A percentile compares a stretch with the other conserved stretches of the same genome.
These are phyloP conservation scores for Westerdykella aurantiaca DNA, from an alignment of 2,329 filamentous ascomycete genomes.

Conservation along the genomic window DNA sequence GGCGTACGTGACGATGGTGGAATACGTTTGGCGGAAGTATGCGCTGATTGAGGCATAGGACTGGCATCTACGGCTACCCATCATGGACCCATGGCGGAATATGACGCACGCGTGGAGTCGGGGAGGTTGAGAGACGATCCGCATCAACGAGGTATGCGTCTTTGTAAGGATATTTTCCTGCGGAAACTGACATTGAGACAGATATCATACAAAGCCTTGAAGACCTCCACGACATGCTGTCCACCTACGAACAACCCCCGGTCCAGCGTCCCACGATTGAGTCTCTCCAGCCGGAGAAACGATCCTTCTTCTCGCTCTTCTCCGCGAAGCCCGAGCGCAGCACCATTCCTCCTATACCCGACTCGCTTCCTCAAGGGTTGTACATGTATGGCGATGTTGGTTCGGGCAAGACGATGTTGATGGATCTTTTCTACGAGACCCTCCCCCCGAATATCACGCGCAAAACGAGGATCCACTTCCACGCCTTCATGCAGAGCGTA, in stretches of 20 bases:
- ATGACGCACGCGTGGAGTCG: slow-evolving; percentile 70
- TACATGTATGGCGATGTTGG: slow-evolving; percentile 97
- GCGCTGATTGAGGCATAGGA: not conserved
- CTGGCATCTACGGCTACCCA: slow-evolving; percentile 1
- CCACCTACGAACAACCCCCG: slow-evolving; percentile 64
- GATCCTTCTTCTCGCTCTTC: slow-evolving; percentile 58
- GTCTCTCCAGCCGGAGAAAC: slow-evolving; percentile 53
- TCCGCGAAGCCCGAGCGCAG: slow-evolving; percentile 42
- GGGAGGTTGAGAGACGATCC: slow-evolving; percentile 78
- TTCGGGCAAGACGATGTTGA: slow-evolving; percentile 98
- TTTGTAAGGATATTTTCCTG: not conserved
- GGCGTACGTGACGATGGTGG: slow-evolving; percentile 17
- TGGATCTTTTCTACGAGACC: slow-evolving; percentile 97
- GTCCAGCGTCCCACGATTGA: slow-evolving; percentile 75
- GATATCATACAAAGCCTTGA: slow-evolving; percentile 86
- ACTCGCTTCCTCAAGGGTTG: slow-evolving; percentile 75
- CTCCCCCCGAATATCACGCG: slow-evolving; percentile 70
- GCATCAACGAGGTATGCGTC: slow-evolving; percentile 71
- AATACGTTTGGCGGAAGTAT: not conserved
- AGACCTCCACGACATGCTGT: slow-evolving; percentile 77
- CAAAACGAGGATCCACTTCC: slow-evolving; percentile 94
- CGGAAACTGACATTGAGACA: slow-evolving; percentile 30
- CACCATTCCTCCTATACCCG: slow-evolving; percentile 52
- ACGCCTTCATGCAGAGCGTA: slow-evolving; percentile 99
- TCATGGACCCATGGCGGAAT: slow-evolving; percentile 75